A percentile compares a stretch with the other conserved stretches of the same genome.
phyloP scores from a whole-genome alignment of 768 basidiomycete species.

The Exsudoporus frostii region DNA sequence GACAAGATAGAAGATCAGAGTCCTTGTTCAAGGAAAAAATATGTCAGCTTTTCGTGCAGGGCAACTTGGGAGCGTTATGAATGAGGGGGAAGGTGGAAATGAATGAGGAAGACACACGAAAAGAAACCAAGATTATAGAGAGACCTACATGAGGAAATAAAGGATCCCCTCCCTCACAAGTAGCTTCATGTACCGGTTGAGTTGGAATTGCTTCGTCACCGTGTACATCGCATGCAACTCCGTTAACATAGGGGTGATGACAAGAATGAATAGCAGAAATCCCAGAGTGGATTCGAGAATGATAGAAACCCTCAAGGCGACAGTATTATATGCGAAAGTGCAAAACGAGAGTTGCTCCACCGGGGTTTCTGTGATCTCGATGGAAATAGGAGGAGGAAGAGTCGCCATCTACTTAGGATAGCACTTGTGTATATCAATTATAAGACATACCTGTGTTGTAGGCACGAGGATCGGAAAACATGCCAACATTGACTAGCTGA shows the following conservation, averaged over 20 bases:
- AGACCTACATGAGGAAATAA: conserved; percentile 4
- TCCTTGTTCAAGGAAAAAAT: neutral
- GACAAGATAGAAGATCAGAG: neutral
- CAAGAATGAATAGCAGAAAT: too few relatives aligned
- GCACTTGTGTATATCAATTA: neutral
- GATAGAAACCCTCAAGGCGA: neutral
- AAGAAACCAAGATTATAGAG: neutral
- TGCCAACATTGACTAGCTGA: neutral
- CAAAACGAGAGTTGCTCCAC: neutral
- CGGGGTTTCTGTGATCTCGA: neutral
- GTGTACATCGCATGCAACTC: neutral
- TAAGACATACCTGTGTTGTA: neutral
- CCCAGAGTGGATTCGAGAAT: neutral
- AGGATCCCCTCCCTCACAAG: neutral
- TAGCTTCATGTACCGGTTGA: neutral
- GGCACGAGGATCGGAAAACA: neutral
- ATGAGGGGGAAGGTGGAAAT: neutral
- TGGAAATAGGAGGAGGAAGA: neutral
- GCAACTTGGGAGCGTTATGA: neutral
- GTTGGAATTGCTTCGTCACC: neutral
- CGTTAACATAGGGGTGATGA: neutral
- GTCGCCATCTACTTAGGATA: neutral
- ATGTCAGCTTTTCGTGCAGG: neutral
- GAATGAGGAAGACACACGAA: neutral
- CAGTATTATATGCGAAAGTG: neutral